Percentiles rank a stretch among this genome's conserved stretches.
Conservation (phyloP, 768 basidiomycete species). For the Pisolithus orientalis region DNA sequence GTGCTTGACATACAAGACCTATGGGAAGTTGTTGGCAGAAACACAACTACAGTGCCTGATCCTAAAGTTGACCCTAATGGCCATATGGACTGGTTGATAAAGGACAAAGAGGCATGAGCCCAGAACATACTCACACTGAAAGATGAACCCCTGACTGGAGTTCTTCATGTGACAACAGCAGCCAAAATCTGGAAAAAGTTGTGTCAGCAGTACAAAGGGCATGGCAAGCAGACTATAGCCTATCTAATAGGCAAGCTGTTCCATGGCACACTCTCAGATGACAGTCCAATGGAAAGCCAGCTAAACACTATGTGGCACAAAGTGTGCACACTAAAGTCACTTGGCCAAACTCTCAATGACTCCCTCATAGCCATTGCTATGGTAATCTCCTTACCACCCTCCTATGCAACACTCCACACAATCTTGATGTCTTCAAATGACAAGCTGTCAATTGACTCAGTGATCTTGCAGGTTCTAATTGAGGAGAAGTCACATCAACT, state of each 20-base stretch:
- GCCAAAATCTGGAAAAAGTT: background rate
- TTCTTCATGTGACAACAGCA: background rate
- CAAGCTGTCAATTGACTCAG: background rate
- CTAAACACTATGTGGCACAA: no score
- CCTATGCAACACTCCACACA: background rate
- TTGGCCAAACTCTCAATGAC: no score
- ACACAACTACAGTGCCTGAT: background rate
- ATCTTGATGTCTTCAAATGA: background rate
- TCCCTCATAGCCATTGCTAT: slow-evolving; percentile 3
- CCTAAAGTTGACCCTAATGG: background rate
- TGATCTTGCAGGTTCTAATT: background rate
- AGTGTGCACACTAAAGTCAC: no score
- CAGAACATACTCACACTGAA: slow-evolving; percentile 16
- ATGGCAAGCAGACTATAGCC: background rate
- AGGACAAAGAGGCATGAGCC: slow-evolving; percentile 8
- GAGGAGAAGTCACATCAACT: background rate
- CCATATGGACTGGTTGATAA: background rate
- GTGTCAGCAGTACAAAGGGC: no score
- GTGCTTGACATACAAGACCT: background rate
- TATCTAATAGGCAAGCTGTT: background rate
- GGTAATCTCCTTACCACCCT: background rate
- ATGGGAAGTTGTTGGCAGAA: background rate
- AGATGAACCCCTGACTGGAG: slow-evolving; percentile 14
- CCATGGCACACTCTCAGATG: background rate
- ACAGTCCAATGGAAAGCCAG: no score